A percentile compares a stretch with the other conserved stretches of the same genome.
phyloP scores from a whole-genome alignment of 306 rosid genomes.

The Trichosanthes truncata region DNA sequence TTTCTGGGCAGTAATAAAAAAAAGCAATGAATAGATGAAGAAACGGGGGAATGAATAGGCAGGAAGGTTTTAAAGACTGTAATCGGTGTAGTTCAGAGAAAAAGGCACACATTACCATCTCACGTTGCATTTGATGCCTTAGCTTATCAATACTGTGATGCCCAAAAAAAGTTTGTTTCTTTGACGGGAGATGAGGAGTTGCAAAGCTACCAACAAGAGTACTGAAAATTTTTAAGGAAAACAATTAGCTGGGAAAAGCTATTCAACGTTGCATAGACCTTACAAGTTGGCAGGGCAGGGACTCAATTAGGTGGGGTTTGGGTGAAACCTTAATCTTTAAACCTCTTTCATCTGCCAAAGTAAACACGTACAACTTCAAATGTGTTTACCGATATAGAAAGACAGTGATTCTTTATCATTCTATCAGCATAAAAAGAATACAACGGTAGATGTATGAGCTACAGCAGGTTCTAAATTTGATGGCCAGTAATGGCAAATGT shows the following conservation, averaged over 20 bases:
- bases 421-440: neutral
- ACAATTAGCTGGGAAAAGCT: neutral
- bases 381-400: neutral
- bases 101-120: conserved; percentile 38
- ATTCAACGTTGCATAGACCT: neutral
- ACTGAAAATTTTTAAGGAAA: conserved; percentile 22
- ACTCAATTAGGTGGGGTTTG: neutral
- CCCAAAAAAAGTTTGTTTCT: conserved; percentile 54
- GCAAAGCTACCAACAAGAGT: conserved; percentile 58
- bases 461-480: neutral
- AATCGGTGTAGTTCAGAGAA: neutral
- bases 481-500: neutral
- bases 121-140: conserved; percentile 45
- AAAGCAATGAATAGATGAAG: neutral
- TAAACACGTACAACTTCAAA: neutral
- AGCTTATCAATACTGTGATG: conserved; percentile 51
- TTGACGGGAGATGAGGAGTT: conserved; percentile 37
- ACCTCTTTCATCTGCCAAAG: neutral
- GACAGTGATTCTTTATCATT: neutral
- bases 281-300: neutral
- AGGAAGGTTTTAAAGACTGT: neutral
- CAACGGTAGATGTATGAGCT: neutral
- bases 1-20: conserved; percentile 25
- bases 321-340: neutral
- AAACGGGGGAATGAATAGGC: neutral